Percentiles rank a stretch among this genome's conserved stretches.
These are phyloP conservation scores for Barnettozyma californica DNA, from an alignment of 805 yeast genomes.

Conservation along the genomic window DNA sequence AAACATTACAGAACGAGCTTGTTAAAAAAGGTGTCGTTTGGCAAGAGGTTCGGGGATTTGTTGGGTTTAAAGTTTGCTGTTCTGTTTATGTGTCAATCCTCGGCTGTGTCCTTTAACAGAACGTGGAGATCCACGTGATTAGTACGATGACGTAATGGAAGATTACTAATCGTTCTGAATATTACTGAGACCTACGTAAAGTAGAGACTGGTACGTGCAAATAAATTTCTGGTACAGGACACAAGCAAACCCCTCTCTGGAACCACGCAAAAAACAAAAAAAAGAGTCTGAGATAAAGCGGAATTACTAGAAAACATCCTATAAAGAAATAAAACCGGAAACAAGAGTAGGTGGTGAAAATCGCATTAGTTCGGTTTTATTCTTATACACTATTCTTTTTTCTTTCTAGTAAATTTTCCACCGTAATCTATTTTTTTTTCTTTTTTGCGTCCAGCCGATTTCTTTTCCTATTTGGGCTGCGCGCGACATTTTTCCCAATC, in stretches of 20 bases:
- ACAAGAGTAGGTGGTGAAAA: too few relatives aligned
- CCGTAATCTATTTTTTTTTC: background rate
- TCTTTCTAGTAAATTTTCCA: too few relatives aligned
- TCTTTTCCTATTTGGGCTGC: background rate
- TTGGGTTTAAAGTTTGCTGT: background rate
- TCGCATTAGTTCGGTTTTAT: too few relatives aligned
- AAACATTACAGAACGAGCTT: constrained; percentile 11
- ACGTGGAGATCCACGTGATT: background rate
- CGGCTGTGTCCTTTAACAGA: background rate
- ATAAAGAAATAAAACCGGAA: too few relatives aligned
- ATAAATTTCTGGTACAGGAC: background rate
- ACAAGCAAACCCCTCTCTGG: too few relatives aligned
- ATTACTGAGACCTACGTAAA: background rate
- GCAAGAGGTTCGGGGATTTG: constrained; percentile 2
- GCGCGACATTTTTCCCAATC: background rate
- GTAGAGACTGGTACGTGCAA: background rate
- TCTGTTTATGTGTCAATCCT: background rate
- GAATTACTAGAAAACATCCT: too few relatives aligned
- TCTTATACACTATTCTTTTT: too few relatives aligned
- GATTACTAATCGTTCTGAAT: background rate
- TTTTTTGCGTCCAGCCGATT: background rate
- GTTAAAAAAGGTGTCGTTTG: background rate
- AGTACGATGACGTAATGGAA: background rate
- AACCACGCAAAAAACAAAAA: too few relatives aligned
- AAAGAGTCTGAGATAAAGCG: too few relatives aligned